Evolutionary conservation across 768 basidiomycete genomes (phyloP), one percentile per base, ranked within the genome.

Genomic region (Boletus sensibilis): DNA sequence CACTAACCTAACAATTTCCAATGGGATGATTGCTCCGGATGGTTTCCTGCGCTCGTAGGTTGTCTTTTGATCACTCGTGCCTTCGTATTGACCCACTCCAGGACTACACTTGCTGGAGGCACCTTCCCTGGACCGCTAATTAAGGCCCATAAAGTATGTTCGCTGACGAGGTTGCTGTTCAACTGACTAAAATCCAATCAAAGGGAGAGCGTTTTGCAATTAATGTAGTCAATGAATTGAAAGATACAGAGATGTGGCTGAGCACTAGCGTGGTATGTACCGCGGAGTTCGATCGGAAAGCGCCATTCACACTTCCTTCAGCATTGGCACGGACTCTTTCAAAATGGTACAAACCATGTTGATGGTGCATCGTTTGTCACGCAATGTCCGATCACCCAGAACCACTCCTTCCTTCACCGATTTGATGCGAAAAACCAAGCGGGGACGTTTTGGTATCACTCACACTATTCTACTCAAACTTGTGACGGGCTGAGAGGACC

Each of bases 291-390:
- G 5, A 27, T 42, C 20, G 10, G 38, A 18, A 18, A 23, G 9
- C 4, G 21, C 18, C 7, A 14, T 31, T 60, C 31, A 60, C 29
- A 20, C 23, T 5, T 27, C 11, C 50, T 44, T 20, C 29, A 84
- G 82, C 82, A 84, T 60, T 84, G 81, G 82, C 82, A 83, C 58
- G 81, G 82, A 12, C 55, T 84, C 34, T 73, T 75, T 56, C 82
- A 83, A 58, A 66, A 73, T 4, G 64, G 68, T 3, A 74, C 77
- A 25, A 78, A 74, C 57, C 76, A 70, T 61, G 76, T 66, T 0
- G 82, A 84, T 55, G 82, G 82, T 2, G 61, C 71, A 9, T 70
- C 73, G 6, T 74, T 70, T 48, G 68, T 78, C 37, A 67, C 74
- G 10, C 70, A 73, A 42, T 74, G 73, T 37, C 73, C 73, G 2